phyloP scores from a whole-genome alignment of 768 basidiomycete genomes.

The Saitozyma sp. region DNA sequence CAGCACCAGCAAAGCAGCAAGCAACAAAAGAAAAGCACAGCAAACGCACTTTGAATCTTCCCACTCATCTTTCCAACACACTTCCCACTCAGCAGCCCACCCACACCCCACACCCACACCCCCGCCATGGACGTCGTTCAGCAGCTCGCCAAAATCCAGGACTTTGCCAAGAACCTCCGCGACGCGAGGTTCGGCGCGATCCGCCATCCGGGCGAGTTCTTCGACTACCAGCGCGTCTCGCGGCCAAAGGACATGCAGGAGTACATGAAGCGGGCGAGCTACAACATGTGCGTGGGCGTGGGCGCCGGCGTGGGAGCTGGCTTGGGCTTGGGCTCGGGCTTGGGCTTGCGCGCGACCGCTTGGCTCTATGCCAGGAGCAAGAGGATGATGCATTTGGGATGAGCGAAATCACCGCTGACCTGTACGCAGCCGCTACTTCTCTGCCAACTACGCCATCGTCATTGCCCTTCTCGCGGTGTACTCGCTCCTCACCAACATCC shows the following conservation, averaged over 20 bases:
- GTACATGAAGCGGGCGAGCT: constrained; percentile 42
- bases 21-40: too few relatives aligned
- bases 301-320: not conserved
- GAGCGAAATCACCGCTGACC: constrained; percentile 1
- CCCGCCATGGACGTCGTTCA: constrained; percentile 36
- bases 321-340: too few relatives aligned
- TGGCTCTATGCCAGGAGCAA: not conserved
- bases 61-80: not conserved
- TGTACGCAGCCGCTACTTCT: constrained; percentile 37
- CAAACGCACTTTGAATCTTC: too few relatives aligned
- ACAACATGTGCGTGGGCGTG: constrained; percentile 37
- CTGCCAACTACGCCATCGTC: constrained; percentile 90
- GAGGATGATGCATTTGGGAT: too few relatives aligned
- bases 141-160: constrained; percentile 34
- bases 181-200: constrained; percentile 36
- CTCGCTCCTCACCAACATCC: constrained; percentile 71
- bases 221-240: constrained; percentile 39
- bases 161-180: constrained; percentile 33
- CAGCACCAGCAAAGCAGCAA: not conserved
- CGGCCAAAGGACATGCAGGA: constrained; percentile 41
- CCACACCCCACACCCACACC: constrained; percentile 5
- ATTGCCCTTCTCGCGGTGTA: constrained; percentile 87
- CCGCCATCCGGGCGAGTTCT: constrained; percentile 43
- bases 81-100: not conserved
- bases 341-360: not conserved